phyloP scores from a whole-genome alignment of 192 early-diverging fungal species.

The Rhizophagus clarus region DNA sequence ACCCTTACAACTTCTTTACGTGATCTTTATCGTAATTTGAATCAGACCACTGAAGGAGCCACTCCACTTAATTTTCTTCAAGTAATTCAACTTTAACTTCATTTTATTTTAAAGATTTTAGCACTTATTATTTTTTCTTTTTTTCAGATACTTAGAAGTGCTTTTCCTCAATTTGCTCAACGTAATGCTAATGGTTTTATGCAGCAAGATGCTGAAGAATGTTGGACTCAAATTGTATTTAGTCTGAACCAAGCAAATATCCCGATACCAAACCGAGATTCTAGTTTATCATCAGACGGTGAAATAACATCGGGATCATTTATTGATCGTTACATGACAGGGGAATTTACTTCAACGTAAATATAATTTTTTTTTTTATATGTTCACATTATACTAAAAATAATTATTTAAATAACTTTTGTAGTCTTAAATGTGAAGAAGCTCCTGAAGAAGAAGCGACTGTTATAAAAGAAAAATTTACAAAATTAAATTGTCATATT shows the following conservation, averaged over 20 bases:
- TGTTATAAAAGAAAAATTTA: conserved; percentile 68
- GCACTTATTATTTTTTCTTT: background rate
- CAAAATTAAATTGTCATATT: conserved; percentile 78
- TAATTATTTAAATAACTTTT: background rate
- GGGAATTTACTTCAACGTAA: conserved; percentile 56
- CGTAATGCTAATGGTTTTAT: conserved; percentile 70
- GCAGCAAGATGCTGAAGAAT: conserved; percentile 99
- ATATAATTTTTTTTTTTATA: background rate
- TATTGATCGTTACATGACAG: conserved; percentile 85
- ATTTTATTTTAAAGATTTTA: background rate
- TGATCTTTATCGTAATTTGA: conserved; percentile 73
- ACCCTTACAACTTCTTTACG: conserved; percentile 66
- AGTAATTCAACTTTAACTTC: conserved; percentile 33
- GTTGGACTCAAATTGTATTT: conserved; percentile 87
- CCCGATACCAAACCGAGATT: conserved; percentile 21
- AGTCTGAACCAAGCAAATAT: conserved; percentile 64
- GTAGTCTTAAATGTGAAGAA: conserved; percentile 75
- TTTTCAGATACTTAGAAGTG: conserved; percentile 64
- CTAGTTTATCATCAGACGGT: conserved; percentile 14
- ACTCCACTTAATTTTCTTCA: conserved; percentile 81
- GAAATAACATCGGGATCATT: conserved; percentile 42
- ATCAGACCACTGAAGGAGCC: conserved; percentile 67
- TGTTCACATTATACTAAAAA: background rate
- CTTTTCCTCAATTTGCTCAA: conserved; percentile 89
- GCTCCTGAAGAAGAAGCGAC: conserved; percentile 71